These are phyloP conservation scores for Pseudogymnoascus pannorum DNA, from an alignment of 2,329 filamentous ascomycete genomes.

Conservation along the genomic window DNA sequence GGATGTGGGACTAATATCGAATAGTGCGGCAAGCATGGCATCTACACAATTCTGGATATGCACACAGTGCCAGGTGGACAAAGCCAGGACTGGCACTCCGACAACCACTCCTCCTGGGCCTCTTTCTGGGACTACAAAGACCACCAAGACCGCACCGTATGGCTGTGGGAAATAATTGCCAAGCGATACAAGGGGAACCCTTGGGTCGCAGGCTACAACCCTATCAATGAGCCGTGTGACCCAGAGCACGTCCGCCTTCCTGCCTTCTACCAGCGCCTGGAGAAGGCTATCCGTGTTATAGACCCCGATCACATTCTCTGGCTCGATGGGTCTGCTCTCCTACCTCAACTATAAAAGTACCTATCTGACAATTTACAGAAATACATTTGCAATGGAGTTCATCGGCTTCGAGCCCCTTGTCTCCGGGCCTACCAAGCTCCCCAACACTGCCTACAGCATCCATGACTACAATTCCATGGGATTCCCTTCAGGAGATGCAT, in stretches of 20 bases:
- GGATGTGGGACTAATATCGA: background rate
- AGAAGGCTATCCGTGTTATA: conserved; percentile 37
- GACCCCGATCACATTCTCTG: conserved; percentile 40
- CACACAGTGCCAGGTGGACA: conserved; percentile 42
- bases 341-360: conserved; percentile 27
- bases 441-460: conserved; percentile 44
- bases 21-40: conserved; percentile 32
- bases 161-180: conserved; percentile 42
- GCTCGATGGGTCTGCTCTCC: conserved; percentile 30
- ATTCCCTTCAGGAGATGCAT: conserved; percentile 38
- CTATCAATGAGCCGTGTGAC: conserved; percentile 44
- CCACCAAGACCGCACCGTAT: conserved; percentile 41
- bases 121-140: conserved; percentile 45
- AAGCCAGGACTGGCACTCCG: conserved; percentile 43
- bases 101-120: conserved; percentile 38
- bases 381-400: conserved; percentile 39
- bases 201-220: conserved; percentile 43
- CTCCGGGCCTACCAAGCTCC: conserved; percentile 29
- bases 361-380: conserved; percentile 19
- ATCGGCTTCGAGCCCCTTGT: conserved; percentile 30
- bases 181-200: conserved; percentile 36
- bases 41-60: conserved; percentile 44
- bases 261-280: conserved; percentile 39
- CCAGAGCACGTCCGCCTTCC: conserved; percentile 38
- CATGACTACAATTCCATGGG: conserved; percentile 48